Evolutionary conservation across 176 grass and related monocot genomes (phyloP), one percentile per base, ranked within the genome.

Genomic region (Panicum miliaceum): DNA sequence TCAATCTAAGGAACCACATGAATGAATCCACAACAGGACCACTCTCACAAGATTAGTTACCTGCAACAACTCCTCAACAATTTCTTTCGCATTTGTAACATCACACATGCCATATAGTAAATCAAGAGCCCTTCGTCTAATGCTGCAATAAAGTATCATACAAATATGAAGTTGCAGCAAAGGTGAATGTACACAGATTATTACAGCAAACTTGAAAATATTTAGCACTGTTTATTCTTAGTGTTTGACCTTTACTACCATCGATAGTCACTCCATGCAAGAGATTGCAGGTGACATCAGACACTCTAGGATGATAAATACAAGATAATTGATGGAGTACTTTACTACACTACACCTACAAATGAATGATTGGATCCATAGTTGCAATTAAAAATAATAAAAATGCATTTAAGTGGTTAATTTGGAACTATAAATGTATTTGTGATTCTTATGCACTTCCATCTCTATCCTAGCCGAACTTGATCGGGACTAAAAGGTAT

Each of bases 81-180:
- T 99, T 90, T 99, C 96, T 84, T 96, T 99, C 4, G 96, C 96
- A 57, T 99, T 99, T 53, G 93, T 96, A 73, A 99, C 90, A 88
- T 99, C 96, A 86, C 96, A 99, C 93, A 99, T 99, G 56, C 96
- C 96, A 87, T 99, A 99, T 35, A 99, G 66, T 69, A 99, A 85
- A 94, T 99, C 96, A 79, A 99, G 96, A 90, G 96, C 93, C 66
- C 96, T 90, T 52, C 93, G 91, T 90, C 96, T 90, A 90, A 99
- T 99, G 77, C 96, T 99, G 93, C 82, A 98, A 63, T 62, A 64
- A 14, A 75, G n/a, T 79, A 66, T 70, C 14, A 93, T 58, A 77
- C 38, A 64, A 51, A 76, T 42, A 67, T 74, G 5, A 76, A 70
- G 77, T 81, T 61, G 35, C 15, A 72, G 22, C 12, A 78, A 62